These are phyloP conservation scores for Diaporthe amygdali DNA, from an alignment of 2,329 filamentous ascomycete species.

Conservation along the genomic window DNA sequence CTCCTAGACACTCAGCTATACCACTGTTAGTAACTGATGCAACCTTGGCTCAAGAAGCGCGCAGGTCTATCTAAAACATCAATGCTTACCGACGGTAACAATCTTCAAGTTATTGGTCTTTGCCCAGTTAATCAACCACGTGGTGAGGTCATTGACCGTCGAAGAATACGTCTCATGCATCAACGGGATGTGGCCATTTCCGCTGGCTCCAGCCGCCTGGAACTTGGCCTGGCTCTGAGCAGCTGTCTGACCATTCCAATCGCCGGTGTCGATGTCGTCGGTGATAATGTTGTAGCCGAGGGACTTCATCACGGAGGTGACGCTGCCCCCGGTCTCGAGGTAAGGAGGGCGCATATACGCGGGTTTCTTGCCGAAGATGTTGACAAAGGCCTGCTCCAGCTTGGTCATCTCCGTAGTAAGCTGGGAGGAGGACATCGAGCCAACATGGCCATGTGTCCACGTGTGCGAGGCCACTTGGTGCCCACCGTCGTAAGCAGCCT, in stretches of 20 bases:
- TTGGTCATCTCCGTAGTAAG: slow-evolving; percentile 54
- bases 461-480: slow-evolving; percentile 61
- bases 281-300: slow-evolving; percentile 66
- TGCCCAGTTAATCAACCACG: slow-evolving; percentile 57
- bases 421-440: slow-evolving; percentile 41
- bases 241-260: slow-evolving; percentile 61
- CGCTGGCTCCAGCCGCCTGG: slow-evolving; percentile 45
- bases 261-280: slow-evolving; percentile 65
- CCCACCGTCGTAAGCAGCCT: slow-evolving; percentile 54
- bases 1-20: slow-evolving; percentile 48
- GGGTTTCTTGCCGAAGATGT: slow-evolving; percentile 55
- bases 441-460: slow-evolving; percentile 55
- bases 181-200: slow-evolving; percentile 59
- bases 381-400: slow-evolving; percentile 55
- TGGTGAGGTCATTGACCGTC: slow-evolving; percentile 54
- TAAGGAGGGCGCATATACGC: slow-evolving; percentile 56
- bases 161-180: slow-evolving; percentile 60
- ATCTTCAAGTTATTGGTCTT: slow-evolving; percentile 51
- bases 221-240: slow-evolving; percentile 59
- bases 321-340: slow-evolving; percentile 50
- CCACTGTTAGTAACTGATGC: neutral
- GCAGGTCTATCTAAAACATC: neutral
- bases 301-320: slow-evolving; percentile 45
- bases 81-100: slow-evolving; percentile 53
- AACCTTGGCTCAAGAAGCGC: too few relatives aligned